These are phyloP conservation scores for Fusarium newnesense DNA, from an alignment of 2,329 filamentous ascomycete genomes.

Conservation along the genomic window DNA sequence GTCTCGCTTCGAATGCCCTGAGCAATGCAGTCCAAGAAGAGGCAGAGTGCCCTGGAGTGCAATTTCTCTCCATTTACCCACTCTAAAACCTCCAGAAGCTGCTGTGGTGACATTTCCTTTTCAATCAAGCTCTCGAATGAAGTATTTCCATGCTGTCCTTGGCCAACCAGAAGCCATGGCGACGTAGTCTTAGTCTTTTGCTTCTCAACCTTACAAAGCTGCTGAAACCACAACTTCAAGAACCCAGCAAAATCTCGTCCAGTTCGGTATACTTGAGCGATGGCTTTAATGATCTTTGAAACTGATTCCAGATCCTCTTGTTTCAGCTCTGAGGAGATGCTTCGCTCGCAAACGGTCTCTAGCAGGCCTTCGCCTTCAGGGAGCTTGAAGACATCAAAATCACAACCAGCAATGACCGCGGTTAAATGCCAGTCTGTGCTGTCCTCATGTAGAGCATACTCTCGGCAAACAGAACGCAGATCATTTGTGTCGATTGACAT, in stretches of 20 bases:
- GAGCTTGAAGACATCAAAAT: conserved; percentile 59
- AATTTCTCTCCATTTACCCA: conserved; percentile 53
- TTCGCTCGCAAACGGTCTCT: conserved; percentile 52
- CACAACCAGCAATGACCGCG: conserved; percentile 54
- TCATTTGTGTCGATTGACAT: conserved; percentile 53
- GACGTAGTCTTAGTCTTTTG: conserved; percentile 42
- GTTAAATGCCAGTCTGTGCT: conserved; percentile 57
- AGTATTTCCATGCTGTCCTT: conserved; percentile 25
- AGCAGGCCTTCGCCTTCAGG: conserved; percentile 54
- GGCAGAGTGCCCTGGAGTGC: conserved; percentile 49
- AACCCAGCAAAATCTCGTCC: conserved; percentile 58
- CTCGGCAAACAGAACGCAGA: conserved; percentile 55
- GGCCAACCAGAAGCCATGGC: conserved; percentile 49
- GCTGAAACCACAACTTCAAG: conserved; percentile 58
- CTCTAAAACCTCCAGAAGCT: conserved; percentile 56
- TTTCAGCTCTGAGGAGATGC: conserved; percentile 36
- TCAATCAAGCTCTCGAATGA: conserved; percentile 49
- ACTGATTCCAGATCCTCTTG: conserved; percentile 39
- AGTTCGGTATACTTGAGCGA: conserved; percentile 57
- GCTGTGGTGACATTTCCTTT: conserved; percentile 56
- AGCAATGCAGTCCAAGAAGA: conserved; percentile 57
- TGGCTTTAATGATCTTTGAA: conserved; percentile 52
- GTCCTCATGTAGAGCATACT: conserved; percentile 52
- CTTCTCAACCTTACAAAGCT: conserved; percentile 52
- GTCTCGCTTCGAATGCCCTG: conserved; percentile 55